These are phyloP conservation scores for Penstemon eatonii DNA, from an alignment of 257 asterid species.

Conservation along the genomic window DNA sequence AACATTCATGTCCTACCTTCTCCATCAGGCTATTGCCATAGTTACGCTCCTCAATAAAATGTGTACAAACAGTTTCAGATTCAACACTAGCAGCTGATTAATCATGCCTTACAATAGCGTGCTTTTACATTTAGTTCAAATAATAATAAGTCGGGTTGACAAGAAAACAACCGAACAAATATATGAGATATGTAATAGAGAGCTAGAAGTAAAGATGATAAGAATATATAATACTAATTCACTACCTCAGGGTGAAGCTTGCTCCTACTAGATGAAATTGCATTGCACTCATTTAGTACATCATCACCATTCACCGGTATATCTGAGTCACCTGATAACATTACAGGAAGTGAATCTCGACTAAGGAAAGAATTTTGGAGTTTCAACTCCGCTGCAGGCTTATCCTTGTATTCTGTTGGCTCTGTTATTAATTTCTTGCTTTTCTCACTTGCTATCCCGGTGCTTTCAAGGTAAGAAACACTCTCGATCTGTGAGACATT, in stretches of 20 bases:
- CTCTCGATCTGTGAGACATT: constrained; percentile 58
- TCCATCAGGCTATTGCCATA: constrained; percentile 16
- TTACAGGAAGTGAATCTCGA: constrained; percentile 30
- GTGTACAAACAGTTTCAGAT: constrained; percentile 26
- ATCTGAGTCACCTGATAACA: constrained; percentile 25
- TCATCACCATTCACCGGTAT: constrained; percentile 29
- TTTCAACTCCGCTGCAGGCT: constrained; percentile 22
- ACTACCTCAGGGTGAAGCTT: constrained; percentile 25
- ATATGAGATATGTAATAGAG: constrained; percentile 15
- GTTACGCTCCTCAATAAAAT: constrained; percentile 19
- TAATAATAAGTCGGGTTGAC: constrained; percentile 2
- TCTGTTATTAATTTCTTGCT: constrained; percentile 30
- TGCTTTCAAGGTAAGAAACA: constrained; percentile 51
- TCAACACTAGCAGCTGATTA: constrained; percentile 30
- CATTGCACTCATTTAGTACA: constrained; percentile 30
- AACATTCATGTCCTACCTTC: constrained; percentile 25
- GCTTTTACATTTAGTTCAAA: constrained; percentile 19
- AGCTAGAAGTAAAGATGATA: not conserved
- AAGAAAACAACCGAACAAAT: not conserved
- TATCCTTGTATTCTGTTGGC: constrained; percentile 17
- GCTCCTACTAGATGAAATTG: constrained; percentile 13
- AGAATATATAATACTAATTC: not conserved
- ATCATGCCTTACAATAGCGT: constrained; percentile 24
- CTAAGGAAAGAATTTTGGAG: constrained; percentile 26
- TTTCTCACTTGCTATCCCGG: constrained; percentile 40